A percentile compares a stretch with the other conserved stretches of the same genome.
Conservation (phyloP, 208 protist genomes). For the Phytomonas francai region DNA sequence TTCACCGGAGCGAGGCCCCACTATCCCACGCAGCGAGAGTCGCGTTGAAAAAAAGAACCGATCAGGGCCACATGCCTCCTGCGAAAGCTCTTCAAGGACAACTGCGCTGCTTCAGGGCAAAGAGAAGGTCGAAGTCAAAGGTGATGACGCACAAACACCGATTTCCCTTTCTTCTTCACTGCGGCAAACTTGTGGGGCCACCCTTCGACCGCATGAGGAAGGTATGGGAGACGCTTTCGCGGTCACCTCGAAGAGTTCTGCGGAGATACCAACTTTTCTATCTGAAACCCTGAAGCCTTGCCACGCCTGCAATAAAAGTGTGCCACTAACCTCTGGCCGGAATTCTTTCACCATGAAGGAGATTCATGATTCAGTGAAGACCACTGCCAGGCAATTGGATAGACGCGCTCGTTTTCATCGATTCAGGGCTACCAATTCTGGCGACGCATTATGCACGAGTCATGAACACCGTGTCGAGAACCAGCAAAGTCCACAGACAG, state of each 20-base stretch:
- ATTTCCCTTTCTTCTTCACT: background rate
- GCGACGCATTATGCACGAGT: background rate
- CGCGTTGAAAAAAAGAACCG: background rate
- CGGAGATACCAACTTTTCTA: background rate
- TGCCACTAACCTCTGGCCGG: background rate
- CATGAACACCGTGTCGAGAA: background rate
- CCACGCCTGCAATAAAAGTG: background rate
- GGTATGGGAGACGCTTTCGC: background rate
- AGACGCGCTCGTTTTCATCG: conserved; percentile 3
- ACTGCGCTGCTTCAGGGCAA: background rate
- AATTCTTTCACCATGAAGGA: conserved; percentile 8
- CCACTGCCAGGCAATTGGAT: conserved; percentile 6
- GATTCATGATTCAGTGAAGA: background rate
- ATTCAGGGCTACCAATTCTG: background rate
- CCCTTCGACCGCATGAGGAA: background rate
- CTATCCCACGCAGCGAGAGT: background rate
- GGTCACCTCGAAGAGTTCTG: background rate
- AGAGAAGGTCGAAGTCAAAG: background rate
- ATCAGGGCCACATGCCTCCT: background rate
- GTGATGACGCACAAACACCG: background rate
- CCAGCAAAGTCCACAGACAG: background rate
- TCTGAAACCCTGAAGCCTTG: background rate
- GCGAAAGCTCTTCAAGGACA: background rate
- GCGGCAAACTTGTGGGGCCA: background rate
- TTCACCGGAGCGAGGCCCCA: background rate